These are phyloP conservation scores for Gnomoniopsis smithogilvyi DNA, from an alignment of 2,329 filamentous ascomycete species.

Conservation along the genomic window DNA sequence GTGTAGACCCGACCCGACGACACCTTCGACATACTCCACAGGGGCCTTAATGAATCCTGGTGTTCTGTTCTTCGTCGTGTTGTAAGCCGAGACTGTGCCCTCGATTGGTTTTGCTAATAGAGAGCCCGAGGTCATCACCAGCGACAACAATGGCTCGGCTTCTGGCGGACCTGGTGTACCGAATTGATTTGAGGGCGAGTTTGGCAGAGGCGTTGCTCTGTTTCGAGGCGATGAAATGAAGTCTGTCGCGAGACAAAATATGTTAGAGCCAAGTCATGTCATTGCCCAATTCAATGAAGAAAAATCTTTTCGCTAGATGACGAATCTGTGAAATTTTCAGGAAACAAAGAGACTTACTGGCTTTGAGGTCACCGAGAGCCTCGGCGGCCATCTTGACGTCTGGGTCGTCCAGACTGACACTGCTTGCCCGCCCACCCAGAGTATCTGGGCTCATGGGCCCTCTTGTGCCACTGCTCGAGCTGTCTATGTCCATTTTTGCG, in stretches of 20 bases:
- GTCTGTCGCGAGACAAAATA: slow-evolving; percentile 39
- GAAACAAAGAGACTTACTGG: slow-evolving; percentile 52
- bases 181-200: slow-evolving; percentile 34
- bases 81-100: slow-evolving; percentile 80
- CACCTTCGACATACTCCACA: slow-evolving; percentile 87
- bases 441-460: slow-evolving; percentile 45
- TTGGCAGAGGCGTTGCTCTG: slow-evolving; percentile 38
- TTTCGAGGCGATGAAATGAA: slow-evolving; percentile 63
- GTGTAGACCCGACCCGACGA: slow-evolving; percentile 77
- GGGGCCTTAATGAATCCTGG: slow-evolving; percentile 78
- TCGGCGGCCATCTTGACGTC: slow-evolving; percentile 70
- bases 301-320: background rate
- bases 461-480: slow-evolving; percentile 35
- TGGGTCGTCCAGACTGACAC: slow-evolving; percentile 61
- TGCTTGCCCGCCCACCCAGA: slow-evolving; percentile 43
- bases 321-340: background rate
- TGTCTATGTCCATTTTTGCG: slow-evolving; percentile 46
- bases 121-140: slow-evolving; percentile 86
- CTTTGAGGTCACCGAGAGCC: slow-evolving; percentile 70
- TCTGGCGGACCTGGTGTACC: slow-evolving; percentile 43
- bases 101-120: slow-evolving; percentile 82
- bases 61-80: slow-evolving; percentile 84
- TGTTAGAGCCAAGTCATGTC: slow-evolving; percentile 15
- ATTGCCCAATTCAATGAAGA: background rate
- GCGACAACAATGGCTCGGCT: slow-evolving; percentile 75